Evolutionary conservation across 805 yeast genomes (phyloP), one percentile per base, ranked within the genome.

Genomic region (Zygoascus tannicola): DNA sequence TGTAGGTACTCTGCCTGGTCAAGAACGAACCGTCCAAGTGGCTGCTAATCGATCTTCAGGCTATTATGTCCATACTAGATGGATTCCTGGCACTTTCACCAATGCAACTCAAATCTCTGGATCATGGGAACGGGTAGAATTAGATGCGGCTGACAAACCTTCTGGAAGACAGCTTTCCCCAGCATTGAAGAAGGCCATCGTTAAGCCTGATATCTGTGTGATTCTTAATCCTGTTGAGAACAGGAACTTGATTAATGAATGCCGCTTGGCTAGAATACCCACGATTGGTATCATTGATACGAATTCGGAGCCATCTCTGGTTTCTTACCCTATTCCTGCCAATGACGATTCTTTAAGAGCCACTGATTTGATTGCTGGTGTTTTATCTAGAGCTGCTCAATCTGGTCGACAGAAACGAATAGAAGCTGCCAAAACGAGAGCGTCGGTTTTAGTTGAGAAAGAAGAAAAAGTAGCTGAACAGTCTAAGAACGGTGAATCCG

Each of bases 41-140:
- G 95, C 95, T 8, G 94, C 97, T 1, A 66, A 69, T 38, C 74
- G 94, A 52, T 69, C 80, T 44, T 72, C 76, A 46, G 96, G 94
- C 14, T 86, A 78, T 64, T 87, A 81, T 58, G 88, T 92, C 18
- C 71, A 82, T 19, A 73, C 78, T 38, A 78, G 87, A 58, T 92
- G 98, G 98, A 76, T 85, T 47, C 96, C 97, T 2, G 98, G 98
- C 52, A 83, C 94, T 20, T 71, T 92, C 52, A 86, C 97, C 37
- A 92, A 92, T 65, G 78, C 85, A 44, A 69, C 79, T 23, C 83
- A 78, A 58, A 78, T 82, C 19, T 66, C 75, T 7, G 66, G 68
- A 33, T 64, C 65, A 34, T 76, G 79, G 74, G 78, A 76, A 35
- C 75, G 83, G 56, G 75, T 74, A 46, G 94, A 85, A 66, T 78